Evolutionary conservation across 2,329 filamentous ascomycete species (phyloP).

Genomic region (Setomelanomma holmii): DNA sequence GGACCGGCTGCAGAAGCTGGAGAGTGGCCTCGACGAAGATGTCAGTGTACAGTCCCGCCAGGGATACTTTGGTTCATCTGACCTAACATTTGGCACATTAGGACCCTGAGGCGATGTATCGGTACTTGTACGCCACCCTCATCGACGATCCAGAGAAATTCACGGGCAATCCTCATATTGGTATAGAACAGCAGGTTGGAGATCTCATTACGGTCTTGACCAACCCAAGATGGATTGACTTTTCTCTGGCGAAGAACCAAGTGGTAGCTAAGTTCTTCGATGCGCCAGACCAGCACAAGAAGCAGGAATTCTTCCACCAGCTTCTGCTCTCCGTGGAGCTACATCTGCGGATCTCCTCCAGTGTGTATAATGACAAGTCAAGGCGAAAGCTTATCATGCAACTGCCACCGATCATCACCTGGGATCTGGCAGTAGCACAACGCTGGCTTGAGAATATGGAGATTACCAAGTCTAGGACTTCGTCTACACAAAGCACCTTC

Average conservation of each 20-base stretch:
- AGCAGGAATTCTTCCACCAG: slow-evolving; percentile 76
- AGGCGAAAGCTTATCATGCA: slow-evolving; percentile 70
- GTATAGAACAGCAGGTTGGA: slow-evolving; percentile 73
- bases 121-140: slow-evolving; percentile 71
- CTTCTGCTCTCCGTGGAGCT: slow-evolving; percentile 76
- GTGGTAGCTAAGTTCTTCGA: slow-evolving; percentile 76
- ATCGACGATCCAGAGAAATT: slow-evolving; percentile 71
- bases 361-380: slow-evolving; percentile 66
- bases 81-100: slow-evolving; percentile 45
- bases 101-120: slow-evolving; percentile 54
- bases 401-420: slow-evolving; percentile 74
- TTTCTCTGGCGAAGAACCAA: slow-evolving; percentile 73
- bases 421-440: slow-evolving; percentile 75
- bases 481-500: slow-evolving; percentile 56
- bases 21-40: slow-evolving; percentile 52
- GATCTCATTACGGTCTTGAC: slow-evolving; percentile 75
- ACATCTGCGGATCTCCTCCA: slow-evolving; percentile 71
- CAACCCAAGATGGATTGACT: slow-evolving; percentile 75
- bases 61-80: slow-evolving; percentile 16
- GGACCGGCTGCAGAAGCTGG: slow-evolving; percentile 52
- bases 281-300: slow-evolving; percentile 63
- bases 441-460: slow-evolving; percentile 75
- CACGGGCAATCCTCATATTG: slow-evolving; percentile 62
- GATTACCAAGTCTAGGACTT: slow-evolving; percentile 65
- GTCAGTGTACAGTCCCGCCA: slow-evolving; percentile 40